phyloP scores from a whole-genome alignment of 306 rosid species.

The Malus domestica region DNA sequence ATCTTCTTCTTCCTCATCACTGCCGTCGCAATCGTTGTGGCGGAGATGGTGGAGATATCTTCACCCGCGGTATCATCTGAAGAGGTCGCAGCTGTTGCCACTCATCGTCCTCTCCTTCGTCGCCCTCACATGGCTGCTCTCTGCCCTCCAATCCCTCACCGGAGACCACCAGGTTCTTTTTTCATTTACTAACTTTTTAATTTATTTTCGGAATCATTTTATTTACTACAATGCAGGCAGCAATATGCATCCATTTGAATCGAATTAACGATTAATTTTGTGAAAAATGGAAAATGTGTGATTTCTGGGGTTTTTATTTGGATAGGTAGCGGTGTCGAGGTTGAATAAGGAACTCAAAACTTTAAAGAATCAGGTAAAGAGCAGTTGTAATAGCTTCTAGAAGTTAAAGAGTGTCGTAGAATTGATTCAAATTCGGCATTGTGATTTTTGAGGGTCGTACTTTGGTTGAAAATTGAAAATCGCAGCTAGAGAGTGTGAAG shows the following conservation, averaged over 20 bases:
- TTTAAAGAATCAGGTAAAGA: constrained; percentile 28
- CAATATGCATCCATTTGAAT: background rate
- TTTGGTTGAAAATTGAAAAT: background rate
- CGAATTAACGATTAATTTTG: background rate
- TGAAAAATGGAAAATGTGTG: background rate
- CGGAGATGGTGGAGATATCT: constrained; percentile 20
- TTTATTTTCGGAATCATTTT: background rate
- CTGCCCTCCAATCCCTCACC: constrained; percentile 30
- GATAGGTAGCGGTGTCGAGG: constrained; percentile 34
- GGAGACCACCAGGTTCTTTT: constrained; percentile 10
- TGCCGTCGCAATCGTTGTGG: constrained; percentile 12
- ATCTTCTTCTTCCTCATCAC: background rate
- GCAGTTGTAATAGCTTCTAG: background rate
- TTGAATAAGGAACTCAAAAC: constrained; percentile 30
- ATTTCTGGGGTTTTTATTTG: background rate
- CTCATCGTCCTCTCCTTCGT: constrained; percentile 23
- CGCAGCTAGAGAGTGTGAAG: constrained; percentile 30
- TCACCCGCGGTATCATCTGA: constrained; percentile 34
- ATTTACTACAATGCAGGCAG: background rate
- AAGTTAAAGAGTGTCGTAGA: background rate
- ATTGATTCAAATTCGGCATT: background rate
- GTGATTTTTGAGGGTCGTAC: background rate
- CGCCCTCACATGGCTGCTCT: constrained; percentile 27
- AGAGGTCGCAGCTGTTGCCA: constrained; percentile 36
- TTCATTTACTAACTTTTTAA: background rate